Evolutionary conservation across 139 green algal genomes (phyloP).

Genomic region (Raphidocelis subcapitata): DNA sequence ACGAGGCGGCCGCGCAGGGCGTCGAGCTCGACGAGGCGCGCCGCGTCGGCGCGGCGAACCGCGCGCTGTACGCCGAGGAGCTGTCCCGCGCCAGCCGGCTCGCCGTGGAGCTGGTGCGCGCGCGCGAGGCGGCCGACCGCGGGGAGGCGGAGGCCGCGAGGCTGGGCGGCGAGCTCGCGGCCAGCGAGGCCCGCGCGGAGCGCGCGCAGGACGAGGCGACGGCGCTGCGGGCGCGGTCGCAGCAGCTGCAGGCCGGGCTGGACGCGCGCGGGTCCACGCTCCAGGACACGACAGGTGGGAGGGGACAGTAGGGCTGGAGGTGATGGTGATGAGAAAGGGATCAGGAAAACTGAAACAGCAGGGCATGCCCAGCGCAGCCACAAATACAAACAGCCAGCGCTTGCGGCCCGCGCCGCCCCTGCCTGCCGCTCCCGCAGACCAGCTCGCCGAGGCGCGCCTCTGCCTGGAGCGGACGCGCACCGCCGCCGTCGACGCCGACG

Average conservation of each 20-base stretch:
- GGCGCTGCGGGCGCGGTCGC: background rate
- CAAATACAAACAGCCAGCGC: background rate
- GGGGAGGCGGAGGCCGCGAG: conserved; percentile 7
- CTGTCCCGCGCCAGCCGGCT: conserved; percentile 19
- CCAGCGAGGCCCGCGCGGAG: conserved; percentile 10
- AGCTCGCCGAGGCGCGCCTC: background rate
- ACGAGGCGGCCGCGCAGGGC: no score
- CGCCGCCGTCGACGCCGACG: conserved; percentile 9
- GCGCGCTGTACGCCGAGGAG: conserved; percentile 28
- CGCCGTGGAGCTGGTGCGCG: conserved; percentile 16
- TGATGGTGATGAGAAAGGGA: no score
- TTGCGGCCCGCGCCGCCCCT: no score
- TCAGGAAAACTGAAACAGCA: no score
- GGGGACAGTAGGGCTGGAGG: no score
- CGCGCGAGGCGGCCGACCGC: conserved; percentile 17
- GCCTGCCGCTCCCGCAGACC: background rate
- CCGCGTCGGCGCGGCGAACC: conserved; percentile 15
- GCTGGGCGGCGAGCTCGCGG: conserved; percentile 1
- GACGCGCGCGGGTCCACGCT: no score
- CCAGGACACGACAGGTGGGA: no score
- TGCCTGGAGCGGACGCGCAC: conserved; percentile 12
- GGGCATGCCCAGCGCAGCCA: no score
- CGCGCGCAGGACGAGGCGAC: conserved; percentile 20
- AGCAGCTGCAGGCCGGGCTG: background rate
- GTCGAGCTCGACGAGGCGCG: background rate